Evolutionary conservation across 179 eudicot species (phyloP).

Genomic region (Corrigiola litoralis): DNA sequence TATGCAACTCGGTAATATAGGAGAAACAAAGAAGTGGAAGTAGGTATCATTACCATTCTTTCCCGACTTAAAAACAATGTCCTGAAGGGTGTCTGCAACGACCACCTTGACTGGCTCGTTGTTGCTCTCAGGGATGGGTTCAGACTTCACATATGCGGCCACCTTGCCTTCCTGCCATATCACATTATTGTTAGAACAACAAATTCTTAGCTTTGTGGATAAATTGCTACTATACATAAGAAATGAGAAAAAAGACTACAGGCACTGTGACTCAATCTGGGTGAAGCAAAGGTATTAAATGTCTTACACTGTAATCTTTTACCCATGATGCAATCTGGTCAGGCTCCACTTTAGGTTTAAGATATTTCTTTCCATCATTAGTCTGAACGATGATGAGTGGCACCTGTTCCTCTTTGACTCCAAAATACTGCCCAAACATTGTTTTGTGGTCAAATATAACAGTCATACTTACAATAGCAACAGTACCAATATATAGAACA

Average conservation of each 20-base stretch:
- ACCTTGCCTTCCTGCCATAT: conserved; percentile 68
- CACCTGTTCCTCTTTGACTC: conserved; percentile 69
- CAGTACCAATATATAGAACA: neutral
- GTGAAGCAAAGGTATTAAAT: neutral
- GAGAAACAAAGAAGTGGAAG: neutral
- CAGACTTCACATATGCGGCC: conserved; percentile 58
- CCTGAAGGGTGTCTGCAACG: conserved; percentile 69
- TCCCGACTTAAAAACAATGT: conserved; percentile 65
- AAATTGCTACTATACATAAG: too few species aligned
- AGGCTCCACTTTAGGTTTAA: conserved; percentile 59
- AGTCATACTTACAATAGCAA: neutral
- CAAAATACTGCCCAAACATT: conserved; percentile 57
- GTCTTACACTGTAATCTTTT: conserved; percentile 60
- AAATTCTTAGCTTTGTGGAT: too few species aligned
- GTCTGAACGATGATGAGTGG: conserved; percentile 75
- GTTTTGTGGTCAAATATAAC: neutral
- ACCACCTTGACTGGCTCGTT: conserved; percentile 80
- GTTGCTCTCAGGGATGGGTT: conserved; percentile 70
- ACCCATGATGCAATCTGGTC: conserved; percentile 68
- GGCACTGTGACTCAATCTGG: too few species aligned
- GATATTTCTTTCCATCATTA: conserved; percentile 67
- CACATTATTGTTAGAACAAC: neutral
- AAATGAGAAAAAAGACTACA: neutral
- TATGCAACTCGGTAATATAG: neutral
- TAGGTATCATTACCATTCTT: conserved; percentile 55